Percentiles rank a stretch among this genome's conserved stretches.
Evolutionary conservation across 768 basidiomycete species (phyloP).

Genomic region (Cytidiella melzeri): DNA sequence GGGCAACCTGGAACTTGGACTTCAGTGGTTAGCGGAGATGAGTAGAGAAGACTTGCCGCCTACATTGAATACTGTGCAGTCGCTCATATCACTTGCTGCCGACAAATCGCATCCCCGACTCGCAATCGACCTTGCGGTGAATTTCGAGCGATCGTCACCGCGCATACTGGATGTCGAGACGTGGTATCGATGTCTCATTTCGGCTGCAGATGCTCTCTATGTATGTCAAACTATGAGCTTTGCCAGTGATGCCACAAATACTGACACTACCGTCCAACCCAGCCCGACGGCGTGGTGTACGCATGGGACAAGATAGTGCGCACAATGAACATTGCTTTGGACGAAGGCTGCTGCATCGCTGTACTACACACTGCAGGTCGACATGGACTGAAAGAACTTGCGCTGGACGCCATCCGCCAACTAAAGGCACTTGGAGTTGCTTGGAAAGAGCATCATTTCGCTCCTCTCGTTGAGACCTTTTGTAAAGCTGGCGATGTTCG

Average conservation of each 20-base stretch:
- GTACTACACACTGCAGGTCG: conserved; percentile 73
- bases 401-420: conserved; percentile 53
- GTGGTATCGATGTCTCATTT: conserved; percentile 64
- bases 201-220: conserved; percentile 59
- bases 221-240: conserved; percentile 39
- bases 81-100: conserved; percentile 49
- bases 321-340: conserved; percentile 48
- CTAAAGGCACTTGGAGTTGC: conserved; percentile 43
- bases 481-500: conserved; percentile 49
- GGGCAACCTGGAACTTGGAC: conserved; percentile 58
- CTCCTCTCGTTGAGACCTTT: conserved; percentile 72
- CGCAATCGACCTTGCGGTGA: conserved; percentile 62
- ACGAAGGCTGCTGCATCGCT: conserved; percentile 67
- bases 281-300: conserved; percentile 61
- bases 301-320: conserved; percentile 60
- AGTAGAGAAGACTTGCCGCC: conserved; percentile 43
- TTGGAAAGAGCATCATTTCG: conserved; percentile 68
- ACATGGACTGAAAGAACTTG: conserved; percentile 64
- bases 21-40: conserved; percentile 60
- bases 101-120: conserved; percentile 51
- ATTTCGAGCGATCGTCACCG: conserved; percentile 50
- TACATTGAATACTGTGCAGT: conserved; percentile 41
- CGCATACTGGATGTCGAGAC: conserved; percentile 45
- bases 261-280: too few species aligned
- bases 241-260: background rate